Conservation (phyloP, 164 flowering plant genomes). For the Chloranthus sessilifolius region DNA sequence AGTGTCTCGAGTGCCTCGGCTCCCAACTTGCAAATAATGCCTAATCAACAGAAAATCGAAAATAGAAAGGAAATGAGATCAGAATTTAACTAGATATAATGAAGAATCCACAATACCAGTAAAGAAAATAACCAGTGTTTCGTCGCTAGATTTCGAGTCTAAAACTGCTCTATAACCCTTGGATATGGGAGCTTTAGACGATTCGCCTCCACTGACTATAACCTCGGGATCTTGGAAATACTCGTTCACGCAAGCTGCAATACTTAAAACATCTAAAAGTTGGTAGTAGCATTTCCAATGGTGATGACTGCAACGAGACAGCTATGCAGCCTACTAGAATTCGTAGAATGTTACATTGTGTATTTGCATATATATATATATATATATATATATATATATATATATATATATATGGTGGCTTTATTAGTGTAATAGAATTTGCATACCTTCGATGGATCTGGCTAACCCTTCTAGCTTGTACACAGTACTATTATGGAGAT, state of each 20-base stretch:
- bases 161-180: constrained; percentile 70
- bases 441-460: constrained; percentile 64
- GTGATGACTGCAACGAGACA: too few relatives aligned
- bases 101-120: too few relatives aligned
- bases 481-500: constrained; percentile 66
- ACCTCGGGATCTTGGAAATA: constrained; percentile 51
- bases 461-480: constrained; percentile 76
- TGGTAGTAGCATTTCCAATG: not conserved
- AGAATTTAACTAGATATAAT: too few relatives aligned
- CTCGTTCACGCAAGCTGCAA: constrained; percentile 74
- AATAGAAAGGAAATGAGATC: too few relatives aligned
- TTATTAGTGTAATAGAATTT: not conserved
- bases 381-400: too few relatives aligned
- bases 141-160: constrained; percentile 83
- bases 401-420: not conserved
- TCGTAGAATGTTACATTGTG: too few relatives aligned
- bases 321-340: too few relatives aligned
- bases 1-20: constrained; percentile 70
- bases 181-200: constrained; percentile 59
- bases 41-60: too few relatives aligned
- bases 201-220: constrained; percentile 16
- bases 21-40: constrained; percentile 97
- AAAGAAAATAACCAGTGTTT: constrained; percentile 47
- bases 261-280: too few relatives aligned
- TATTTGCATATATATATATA: too few relatives aligned